These are phyloP conservation scores for Sporisorium reilianum DNA, from an alignment of 1,284 basidiomycete genomes.

Conservation along the genomic window DNA sequence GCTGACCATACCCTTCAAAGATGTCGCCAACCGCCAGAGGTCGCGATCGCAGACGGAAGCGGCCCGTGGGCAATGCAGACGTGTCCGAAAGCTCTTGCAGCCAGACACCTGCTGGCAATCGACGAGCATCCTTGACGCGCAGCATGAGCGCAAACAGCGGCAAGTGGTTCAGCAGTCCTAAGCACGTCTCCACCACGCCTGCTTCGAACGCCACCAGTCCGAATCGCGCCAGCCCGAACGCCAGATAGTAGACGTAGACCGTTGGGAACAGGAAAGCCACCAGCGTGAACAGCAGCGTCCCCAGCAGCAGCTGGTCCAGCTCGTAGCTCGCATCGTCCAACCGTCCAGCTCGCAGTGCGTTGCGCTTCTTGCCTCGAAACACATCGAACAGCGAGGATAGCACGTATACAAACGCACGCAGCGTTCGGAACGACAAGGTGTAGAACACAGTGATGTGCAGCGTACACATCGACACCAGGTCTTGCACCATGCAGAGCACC, in stretches of 20 bases:
- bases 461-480: conserved; percentile 78
- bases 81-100: conserved; percentile 12
- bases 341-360: conserved; percentile 78
- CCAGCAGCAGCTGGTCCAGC: conserved; percentile 91
- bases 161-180: conserved; percentile 84
- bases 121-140: conserved; percentile 83
- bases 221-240: conserved; percentile 80
- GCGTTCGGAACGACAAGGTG: conserved; percentile 76
- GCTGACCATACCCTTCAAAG: conserved; percentile 50
- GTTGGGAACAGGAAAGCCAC: conserved; percentile 92
- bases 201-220: conserved; percentile 29
- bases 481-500: conserved; percentile 77
- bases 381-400: conserved; percentile 86
- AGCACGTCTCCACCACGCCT: conserved; percentile 30
- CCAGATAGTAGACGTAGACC: conserved; percentile 82
- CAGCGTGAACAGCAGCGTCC: conserved; percentile 93
- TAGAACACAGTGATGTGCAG: conserved; percentile 82
- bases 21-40: conserved; percentile 38
- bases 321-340: conserved; percentile 91
- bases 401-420: conserved; percentile 76
- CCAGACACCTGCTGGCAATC: conserved; percentile 74
- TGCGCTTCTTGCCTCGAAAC: conserved; percentile 80
- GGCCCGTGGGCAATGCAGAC: conserved; percentile 10
- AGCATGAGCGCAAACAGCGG: conserved; percentile 89
- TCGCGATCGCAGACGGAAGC: conserved; percentile 30